Base-by-base conservation (phyloP, 2,329 filamentous ascomycete species). In the Zasmidium angulare region DNA sequence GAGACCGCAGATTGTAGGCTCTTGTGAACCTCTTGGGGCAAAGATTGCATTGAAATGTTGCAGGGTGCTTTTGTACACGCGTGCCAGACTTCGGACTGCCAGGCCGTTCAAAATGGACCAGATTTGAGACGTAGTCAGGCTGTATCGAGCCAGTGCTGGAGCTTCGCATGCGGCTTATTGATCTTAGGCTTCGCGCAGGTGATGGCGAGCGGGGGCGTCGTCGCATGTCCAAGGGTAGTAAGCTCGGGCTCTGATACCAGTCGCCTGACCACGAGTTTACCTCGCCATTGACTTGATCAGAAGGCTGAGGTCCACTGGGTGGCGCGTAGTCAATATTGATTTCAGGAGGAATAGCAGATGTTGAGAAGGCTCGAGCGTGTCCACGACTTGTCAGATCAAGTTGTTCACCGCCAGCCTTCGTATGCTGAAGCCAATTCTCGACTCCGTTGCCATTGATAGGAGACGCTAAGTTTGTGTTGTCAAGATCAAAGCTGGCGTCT, bases 61-160 rank as follows among this genome's bases (percentile, higher is more conserved):
- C 95, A 0, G 95, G 95, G 68, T 99, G 95, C 72, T 99, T 99
- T 75, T 99, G 95, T n/a, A n/a, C 0, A 91, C 87, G n/a, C 95
- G 87, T 73, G 46, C 93, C 96, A n/a, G 58, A 82, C 86, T 29
- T 71, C 83, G 3, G 84, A 82, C 22, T 17, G 6, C 85, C 86
- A 57, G 92, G 89, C 62, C 93, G 89, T 47, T 92, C 88, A 0
- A 93, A 92, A 73, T 97, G 91, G 11, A 91, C 93, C 17, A 98
- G 83, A 62, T 93, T 91, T 46, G 98, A 80, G 17, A 96, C 95
- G 70, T 96, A 89, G 69, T 89, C 87, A 43, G 87, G 84, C 64
- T 85, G 83, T 58, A 82, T 76, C 43, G 79, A 81, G n/a, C 80
- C 80, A 31, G 80, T 81, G 12, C 79, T 82, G 4, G 79, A 79